These are phyloP conservation scores for Carnegiea gigantea DNA, from an alignment of 179 eudicot species.

Conservation along the genomic window DNA sequence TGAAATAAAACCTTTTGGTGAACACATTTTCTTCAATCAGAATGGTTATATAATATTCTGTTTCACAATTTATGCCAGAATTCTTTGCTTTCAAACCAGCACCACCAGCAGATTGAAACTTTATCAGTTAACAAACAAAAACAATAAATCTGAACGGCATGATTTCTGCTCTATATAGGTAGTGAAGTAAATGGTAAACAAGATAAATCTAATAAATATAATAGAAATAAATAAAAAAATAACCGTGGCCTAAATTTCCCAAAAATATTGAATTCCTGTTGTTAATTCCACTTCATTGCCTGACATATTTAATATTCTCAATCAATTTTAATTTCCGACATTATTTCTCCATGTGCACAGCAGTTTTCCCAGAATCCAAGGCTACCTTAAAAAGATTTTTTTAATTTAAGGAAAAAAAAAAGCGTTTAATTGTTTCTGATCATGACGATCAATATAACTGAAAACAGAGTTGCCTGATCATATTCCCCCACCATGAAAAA, in stretches of 20 bases:
- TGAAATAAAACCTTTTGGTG: neutral
- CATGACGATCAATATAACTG: neutral
- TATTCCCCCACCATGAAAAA: neutral
- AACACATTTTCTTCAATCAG: too few species aligned
- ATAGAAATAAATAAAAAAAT: neutral
- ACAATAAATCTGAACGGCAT: neutral
- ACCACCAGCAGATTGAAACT: neutral
- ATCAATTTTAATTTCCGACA: neutral
- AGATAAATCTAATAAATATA: too few species aligned
- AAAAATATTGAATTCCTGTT: neutral
- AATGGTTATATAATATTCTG: too few species aligned
- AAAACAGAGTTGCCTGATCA: neutral
- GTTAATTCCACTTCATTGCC: neutral
- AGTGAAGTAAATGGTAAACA: too few species aligned
- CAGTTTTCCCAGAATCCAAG: neutral
- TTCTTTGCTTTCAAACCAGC: too few species aligned
- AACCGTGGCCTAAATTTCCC: neutral
- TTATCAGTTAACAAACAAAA: neutral
- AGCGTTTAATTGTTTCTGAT: neutral
- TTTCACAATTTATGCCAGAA: too few species aligned
- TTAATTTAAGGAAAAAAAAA: too few species aligned
- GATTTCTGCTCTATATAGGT: neutral
- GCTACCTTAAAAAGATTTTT: neutral
- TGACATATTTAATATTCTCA: neutral
- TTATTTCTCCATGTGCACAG: neutral